Base-by-base conservation (phyloP, 345 rosid genomes). In the Arabidopsis arenosa region DNA sequence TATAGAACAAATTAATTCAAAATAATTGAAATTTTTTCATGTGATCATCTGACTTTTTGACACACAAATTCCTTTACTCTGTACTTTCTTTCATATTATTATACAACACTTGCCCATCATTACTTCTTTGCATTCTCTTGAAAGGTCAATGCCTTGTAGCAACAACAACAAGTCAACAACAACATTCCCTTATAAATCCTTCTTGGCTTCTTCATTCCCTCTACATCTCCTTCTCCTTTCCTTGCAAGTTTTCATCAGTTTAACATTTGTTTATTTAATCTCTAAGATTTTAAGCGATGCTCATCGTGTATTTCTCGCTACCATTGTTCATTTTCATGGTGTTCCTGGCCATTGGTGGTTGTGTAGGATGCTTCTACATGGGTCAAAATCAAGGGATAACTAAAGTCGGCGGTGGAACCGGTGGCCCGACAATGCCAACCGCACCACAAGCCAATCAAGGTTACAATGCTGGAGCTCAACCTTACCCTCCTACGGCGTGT, bases 351-450 rank as follows among this genome's bases (percentile, higher is more conserved):
- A 54, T 71, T 0, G 0, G 21, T 7, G 80, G 80, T 65, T 77
- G 73, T 48, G 55, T 21, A 37, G 80, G 80, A 51, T 77, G 80
- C 62, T 77, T 64, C 75, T 77, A 37, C 72, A 18, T 57, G 56
- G 80, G 80, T 58, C 67, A 30, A 13, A 3, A 32, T 2, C 73
- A 65, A 49, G 80, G 68, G 39, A 77, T 56, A 40, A 2, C 40
- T 17, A 64, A 39, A 12, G 39, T 0, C 1, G 30, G 60, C 2
- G 69, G 15, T 35, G 55, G 45, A 11, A 0, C 63, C 2, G 69
- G 15, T 35, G 55, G 45, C 15, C 1, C 63, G 45, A 43, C 56
- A 36, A 45, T 76, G 80, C 68, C 76, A 47, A 65, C 76, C 0
- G 1, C 59, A 77, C 71, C 48, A 5, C 76, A 55, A 64, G 36